A percentile compares a stretch with the other conserved stretches of the same genome.
These are phyloP conservation scores for Fusarium sp. DNA, from an alignment of 2,329 filamentous ascomycete species.

Conservation along the genomic window DNA sequence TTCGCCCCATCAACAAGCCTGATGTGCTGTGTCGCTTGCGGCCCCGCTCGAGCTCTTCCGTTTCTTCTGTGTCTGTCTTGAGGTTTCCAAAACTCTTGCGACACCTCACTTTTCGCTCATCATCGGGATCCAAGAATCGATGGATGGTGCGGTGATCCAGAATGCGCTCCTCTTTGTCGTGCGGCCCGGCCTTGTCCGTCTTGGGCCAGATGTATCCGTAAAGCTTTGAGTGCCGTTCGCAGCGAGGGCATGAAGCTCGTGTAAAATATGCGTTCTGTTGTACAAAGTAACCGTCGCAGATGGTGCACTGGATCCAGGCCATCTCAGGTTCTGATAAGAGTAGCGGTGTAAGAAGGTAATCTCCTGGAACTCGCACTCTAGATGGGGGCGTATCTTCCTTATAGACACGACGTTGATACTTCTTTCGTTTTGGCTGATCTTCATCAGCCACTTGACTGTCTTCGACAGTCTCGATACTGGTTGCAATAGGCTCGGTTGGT, in stretches of 20 bases:
- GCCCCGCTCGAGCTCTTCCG: slow-evolving; percentile 36
- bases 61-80: slow-evolving; percentile 40
- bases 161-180: slow-evolving; percentile 75
- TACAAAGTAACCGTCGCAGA: slow-evolving; percentile 83
- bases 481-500: slow-evolving; percentile 25
- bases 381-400: slow-evolving; percentile 47
- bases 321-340: slow-evolving; percentile 77
- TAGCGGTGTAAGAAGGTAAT: slow-evolving; percentile 82
- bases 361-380: slow-evolving; percentile 67
- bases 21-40: slow-evolving; percentile 31
- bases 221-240: slow-evolving; percentile 92
- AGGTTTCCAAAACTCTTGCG: slow-evolving; percentile 45
- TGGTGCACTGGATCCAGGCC: slow-evolving; percentile 89
- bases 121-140: slow-evolving; percentile 77
- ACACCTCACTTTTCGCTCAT: slow-evolving; percentile 67
- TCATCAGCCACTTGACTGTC: slow-evolving; percentile 27
- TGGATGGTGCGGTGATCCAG: slow-evolving; percentile 89
- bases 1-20: slow-evolving; percentile 5
- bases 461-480: slow-evolving; percentile 38
- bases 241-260: slow-evolving; percentile 84
- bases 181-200: slow-evolving; percentile 79
- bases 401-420: slow-evolving; percentile 46
- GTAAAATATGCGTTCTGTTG: slow-evolving; percentile 90
- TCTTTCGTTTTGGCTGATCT: slow-evolving; percentile 43
- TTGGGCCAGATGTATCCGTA: slow-evolving; percentile 98